Evolutionary conservation across 2,329 filamentous ascomycete genomes (phyloP).

Genomic region (Ophiostoma angusticollis): DNA sequence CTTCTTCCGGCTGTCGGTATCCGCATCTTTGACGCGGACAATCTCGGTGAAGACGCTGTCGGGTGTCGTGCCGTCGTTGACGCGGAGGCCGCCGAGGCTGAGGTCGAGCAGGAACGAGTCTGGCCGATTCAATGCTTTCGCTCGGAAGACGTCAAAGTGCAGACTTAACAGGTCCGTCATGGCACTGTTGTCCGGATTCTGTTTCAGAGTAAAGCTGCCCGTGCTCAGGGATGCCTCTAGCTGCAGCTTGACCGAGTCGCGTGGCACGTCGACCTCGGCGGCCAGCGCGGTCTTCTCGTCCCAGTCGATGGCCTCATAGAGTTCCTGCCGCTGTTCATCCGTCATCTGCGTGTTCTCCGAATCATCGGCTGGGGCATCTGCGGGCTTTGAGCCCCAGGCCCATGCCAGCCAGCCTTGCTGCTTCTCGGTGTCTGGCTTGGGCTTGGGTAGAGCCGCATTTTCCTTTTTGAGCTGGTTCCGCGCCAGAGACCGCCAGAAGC

Average conservation of each 20-base stretch:
- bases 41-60: conserved; percentile 90
- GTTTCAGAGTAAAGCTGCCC: conserved; percentile 87
- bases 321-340: conserved; percentile 87
- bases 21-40: conserved; percentile 77
- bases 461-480: conserved; percentile 93
- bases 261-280: conserved; percentile 77
- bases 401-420: conserved; percentile 76
- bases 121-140: conserved; percentile 76
- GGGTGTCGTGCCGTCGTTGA: conserved; percentile 91
- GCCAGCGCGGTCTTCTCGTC: conserved; percentile 87
- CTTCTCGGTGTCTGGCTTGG: conserved; percentile 42
- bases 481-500: conserved; percentile 92
- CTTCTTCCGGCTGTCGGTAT: conserved; percentile 26
- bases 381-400: conserved; percentile 73
- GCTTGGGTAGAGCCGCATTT: conserved; percentile 77
- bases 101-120: conserved; percentile 84
- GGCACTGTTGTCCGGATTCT: conserved; percentile 63
- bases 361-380: conserved; percentile 43
- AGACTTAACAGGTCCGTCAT: conserved; percentile 69
- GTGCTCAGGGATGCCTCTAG: conserved; percentile 87
- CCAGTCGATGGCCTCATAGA: conserved; percentile 97
- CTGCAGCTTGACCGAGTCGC: conserved; percentile 85
- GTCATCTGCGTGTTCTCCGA: conserved; percentile 78
- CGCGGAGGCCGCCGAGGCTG: conserved; percentile 79
- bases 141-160: conserved; percentile 89